phyloP scores from a whole-genome alignment of 108 stramenopile species.

The Asterionellopsis glacialis region DNA sequence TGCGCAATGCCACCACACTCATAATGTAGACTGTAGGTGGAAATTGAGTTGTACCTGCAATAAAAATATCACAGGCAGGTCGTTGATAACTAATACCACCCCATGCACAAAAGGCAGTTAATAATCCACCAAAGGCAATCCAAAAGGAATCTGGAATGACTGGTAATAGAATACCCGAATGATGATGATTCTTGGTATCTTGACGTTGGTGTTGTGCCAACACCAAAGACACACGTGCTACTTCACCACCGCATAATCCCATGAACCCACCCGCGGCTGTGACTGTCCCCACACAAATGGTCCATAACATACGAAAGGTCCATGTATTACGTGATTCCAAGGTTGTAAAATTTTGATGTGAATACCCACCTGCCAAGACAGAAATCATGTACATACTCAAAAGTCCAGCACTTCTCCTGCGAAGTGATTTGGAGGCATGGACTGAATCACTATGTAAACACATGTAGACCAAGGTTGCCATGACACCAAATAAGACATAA shows the following conservation, averaged over 20 bases:
- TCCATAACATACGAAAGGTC: conserved; percentile 70
- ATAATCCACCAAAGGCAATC: conserved; percentile 46
- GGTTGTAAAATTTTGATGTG: conserved; percentile 58
- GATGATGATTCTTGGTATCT: not conserved
- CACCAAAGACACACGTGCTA: conserved; percentile 3
- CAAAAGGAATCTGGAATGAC: conserved; percentile 35
- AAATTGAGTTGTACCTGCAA: conserved; percentile 77
- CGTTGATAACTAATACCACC: conserved; percentile 74
- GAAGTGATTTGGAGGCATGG: conserved; percentile 9
- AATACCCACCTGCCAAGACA: conserved; percentile 58
- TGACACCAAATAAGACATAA: conserved; percentile 59
- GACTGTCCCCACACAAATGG: conserved; percentile 80
- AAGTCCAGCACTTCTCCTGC: conserved; percentile 19
- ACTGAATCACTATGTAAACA: conserved; percentile 8
- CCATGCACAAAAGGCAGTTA: conserved; percentile 37
- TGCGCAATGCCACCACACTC: conserved; percentile 1
- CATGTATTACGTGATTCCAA: conserved; percentile 48
- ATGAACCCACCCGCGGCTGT: conserved; percentile 60
- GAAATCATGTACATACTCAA: conserved; percentile 56
- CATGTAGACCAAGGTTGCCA: conserved; percentile 27
- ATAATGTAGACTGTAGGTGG: conserved; percentile 66
- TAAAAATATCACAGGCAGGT: conserved; percentile 89
- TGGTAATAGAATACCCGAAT: no score
- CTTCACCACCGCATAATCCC: conserved; percentile 62
- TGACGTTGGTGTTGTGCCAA: not conserved